Conservation (phyloP, 805 yeast genomes). For the Limtongia smithiae region DNA sequence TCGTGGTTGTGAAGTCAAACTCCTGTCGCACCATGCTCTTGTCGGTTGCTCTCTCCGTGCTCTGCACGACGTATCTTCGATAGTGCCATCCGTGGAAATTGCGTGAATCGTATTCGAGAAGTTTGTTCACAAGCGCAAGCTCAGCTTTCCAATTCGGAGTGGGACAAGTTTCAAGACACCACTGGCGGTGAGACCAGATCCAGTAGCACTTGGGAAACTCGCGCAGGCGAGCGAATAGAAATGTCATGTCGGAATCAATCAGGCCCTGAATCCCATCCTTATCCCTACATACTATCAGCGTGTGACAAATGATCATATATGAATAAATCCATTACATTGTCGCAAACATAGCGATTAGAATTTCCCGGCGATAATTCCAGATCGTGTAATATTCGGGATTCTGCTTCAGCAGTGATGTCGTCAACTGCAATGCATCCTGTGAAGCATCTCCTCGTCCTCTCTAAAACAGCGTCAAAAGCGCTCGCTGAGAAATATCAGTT, state of each 20-base stretch:
- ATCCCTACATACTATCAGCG: background rate
- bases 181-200: constrained; percentile 91
- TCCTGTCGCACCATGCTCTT: constrained; percentile 45
- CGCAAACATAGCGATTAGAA: constrained; percentile 43
- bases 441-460: constrained; percentile 37
- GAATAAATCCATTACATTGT: constrained; percentile 2
- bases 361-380: constrained; percentile 87
- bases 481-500: background rate
- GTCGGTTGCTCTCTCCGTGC: constrained; percentile 34
- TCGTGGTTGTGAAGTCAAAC: constrained; percentile 69
- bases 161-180: constrained; percentile 60
- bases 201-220: constrained; percentile 86
- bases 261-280: constrained; percentile 35
- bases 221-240: constrained; percentile 56
- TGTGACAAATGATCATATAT: constrained; percentile 2
- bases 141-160: constrained; percentile 65
- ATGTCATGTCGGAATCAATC: constrained; percentile 56
- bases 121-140: constrained; percentile 60
- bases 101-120: constrained; percentile 70
- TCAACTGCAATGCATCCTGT: constrained; percentile 46
- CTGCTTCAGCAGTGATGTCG: constrained; percentile 54
- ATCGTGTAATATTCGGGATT: constrained; percentile 87
- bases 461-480: constrained; percentile 1
- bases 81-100: constrained; percentile 97
- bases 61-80: constrained; percentile 62